These are phyloP conservation scores for Setomelanomma holmii DNA, from an alignment of 2,329 filamentous ascomycete genomes.

Conservation along the genomic window DNA sequence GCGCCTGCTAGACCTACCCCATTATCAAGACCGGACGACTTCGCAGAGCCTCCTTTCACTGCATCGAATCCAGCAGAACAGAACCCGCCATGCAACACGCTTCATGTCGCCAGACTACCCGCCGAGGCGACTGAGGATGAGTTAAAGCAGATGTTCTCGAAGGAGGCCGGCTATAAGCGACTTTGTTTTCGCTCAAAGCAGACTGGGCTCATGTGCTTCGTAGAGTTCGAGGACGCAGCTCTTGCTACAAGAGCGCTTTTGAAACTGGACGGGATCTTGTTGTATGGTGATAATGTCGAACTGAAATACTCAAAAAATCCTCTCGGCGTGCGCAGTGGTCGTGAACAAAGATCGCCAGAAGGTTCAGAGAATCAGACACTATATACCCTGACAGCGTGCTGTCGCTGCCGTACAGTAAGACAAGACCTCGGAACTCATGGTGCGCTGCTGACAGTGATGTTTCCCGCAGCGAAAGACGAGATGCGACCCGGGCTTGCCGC, in stretches of 20 bases:
- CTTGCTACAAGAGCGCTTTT: slow-evolving; percentile 90
- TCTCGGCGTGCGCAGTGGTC: slow-evolving; percentile 84
- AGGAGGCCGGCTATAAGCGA: slow-evolving; percentile 92
- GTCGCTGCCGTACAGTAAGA: too few relatives aligned
- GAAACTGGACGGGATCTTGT: slow-evolving; percentile 83
- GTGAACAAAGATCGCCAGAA: slow-evolving; percentile 72
- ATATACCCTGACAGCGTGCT: too few relatives aligned
- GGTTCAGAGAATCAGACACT: too few relatives aligned
- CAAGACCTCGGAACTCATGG: too few relatives aligned
- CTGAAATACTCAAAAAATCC: slow-evolving; percentile 98
- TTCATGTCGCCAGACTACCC: slow-evolving; percentile 96
- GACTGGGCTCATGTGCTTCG: slow-evolving; percentile 98
- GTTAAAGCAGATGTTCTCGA: slow-evolving; percentile 89
- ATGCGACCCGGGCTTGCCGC: too few relatives aligned
- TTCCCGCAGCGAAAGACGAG: too few relatives aligned
- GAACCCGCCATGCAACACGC: slow-evolving; percentile 95
- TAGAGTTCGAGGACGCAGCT: slow-evolving; percentile 93
- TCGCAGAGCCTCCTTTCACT: too few relatives aligned
- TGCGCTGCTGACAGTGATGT: too few relatives aligned
- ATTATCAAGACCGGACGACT: too few relatives aligned
- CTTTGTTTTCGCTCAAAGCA: slow-evolving; percentile 94
- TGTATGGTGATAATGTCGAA: slow-evolving; percentile 93
- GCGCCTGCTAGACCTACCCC: not conserved
- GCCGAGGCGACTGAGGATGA: slow-evolving; percentile 94
- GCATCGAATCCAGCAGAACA: slow-evolving; percentile 51